These are phyloP conservation scores for Barnettozyma pratensis DNA, from an alignment of 805 yeast genomes.

Conservation along the genomic window DNA sequence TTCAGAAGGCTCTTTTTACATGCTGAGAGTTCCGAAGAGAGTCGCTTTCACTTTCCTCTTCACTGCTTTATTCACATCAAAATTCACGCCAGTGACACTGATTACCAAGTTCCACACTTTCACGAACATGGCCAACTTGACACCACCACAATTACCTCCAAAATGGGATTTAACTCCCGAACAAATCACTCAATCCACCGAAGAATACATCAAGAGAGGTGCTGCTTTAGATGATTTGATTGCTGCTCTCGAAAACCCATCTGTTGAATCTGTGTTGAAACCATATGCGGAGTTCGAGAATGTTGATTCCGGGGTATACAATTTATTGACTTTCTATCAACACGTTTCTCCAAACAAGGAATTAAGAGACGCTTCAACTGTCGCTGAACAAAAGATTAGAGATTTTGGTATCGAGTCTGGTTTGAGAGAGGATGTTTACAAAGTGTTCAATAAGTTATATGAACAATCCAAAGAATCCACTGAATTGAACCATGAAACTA, in stretches of 20 bases:
- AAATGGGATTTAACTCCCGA: conserved; percentile 58
- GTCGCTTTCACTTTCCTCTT: conserved; percentile 1
- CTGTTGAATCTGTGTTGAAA: conserved; percentile 51
- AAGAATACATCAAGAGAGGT: conserved; percentile 38
- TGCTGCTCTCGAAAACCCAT: conserved; percentile 38
- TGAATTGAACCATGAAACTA: conserved; percentile 46
- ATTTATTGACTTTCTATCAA: conserved; percentile 62
- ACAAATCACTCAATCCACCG: conserved; percentile 38
- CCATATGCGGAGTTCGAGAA: conserved; percentile 52
- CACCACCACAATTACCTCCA: conserved; percentile 31
- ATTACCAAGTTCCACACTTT: background rate
- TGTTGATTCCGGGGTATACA: conserved; percentile 36
- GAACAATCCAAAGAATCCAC: conserved; percentile 29
- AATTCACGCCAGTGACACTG: background rate
- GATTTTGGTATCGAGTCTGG: conserved; percentile 59
- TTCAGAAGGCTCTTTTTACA: background rate
- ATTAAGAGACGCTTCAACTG: conserved; percentile 66
- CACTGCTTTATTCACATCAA: background rate
- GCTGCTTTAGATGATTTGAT: conserved; percentile 46
- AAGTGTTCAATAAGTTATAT: conserved; percentile 50
- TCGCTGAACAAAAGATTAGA: conserved; percentile 54
- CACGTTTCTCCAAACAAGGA: conserved; percentile 62
- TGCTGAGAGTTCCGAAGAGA: conserved; percentile 2
- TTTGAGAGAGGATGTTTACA: conserved; percentile 61
- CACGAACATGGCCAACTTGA: conserved; percentile 9